Conservation (phyloP, 352 stramenopile species). For the Pythium brassicae region DNA sequence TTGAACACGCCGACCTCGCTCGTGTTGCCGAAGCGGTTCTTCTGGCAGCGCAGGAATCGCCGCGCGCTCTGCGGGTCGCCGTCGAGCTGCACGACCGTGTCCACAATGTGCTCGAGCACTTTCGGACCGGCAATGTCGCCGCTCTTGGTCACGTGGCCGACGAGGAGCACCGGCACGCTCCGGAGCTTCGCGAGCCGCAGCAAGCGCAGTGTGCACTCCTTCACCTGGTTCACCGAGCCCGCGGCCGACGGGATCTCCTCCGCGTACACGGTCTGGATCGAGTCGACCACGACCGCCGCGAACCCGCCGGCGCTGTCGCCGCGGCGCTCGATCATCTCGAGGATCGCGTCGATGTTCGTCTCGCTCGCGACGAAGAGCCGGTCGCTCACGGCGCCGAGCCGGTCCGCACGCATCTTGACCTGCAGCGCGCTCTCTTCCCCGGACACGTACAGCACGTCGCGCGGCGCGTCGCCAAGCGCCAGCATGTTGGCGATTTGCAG, state of each 20-base stretch:
- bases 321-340: conserved; percentile 41
- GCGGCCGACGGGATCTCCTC: conserved; percentile 77
- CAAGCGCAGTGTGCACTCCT: conserved; percentile 93
- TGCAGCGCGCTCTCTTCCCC: conserved; percentile 96
- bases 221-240: conserved; percentile 91
- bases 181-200: conserved; percentile 92
- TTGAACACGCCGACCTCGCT: conserved; percentile 96
- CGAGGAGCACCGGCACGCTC: conserved; percentile 90
- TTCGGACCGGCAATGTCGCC: conserved; percentile 95
- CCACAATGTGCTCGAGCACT: conserved; percentile 88
- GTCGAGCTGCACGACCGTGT: conserved; percentile 96
- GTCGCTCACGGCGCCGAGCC: conserved; percentile 68
- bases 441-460: conserved; percentile 93
- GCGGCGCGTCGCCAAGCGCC: conserved; percentile 16
- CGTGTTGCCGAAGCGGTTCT: conserved; percentile 96
- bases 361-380: conserved; percentile 78
- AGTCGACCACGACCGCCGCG: conserved; percentile 91
- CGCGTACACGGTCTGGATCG: conserved; percentile 95
- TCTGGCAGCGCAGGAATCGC: conserved; percentile 91
- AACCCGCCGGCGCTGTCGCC: conserved; percentile 24
- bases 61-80: conserved; percentile 79
- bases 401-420: conserved; percentile 90
- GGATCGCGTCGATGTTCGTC: conserved; percentile 77
- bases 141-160: conserved; percentile 97
- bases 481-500: conserved; percentile 93